These are phyloP conservation scores for Chlorella sp. DNA, from an alignment of 139 green algal species.

Conservation along the genomic window DNA sequence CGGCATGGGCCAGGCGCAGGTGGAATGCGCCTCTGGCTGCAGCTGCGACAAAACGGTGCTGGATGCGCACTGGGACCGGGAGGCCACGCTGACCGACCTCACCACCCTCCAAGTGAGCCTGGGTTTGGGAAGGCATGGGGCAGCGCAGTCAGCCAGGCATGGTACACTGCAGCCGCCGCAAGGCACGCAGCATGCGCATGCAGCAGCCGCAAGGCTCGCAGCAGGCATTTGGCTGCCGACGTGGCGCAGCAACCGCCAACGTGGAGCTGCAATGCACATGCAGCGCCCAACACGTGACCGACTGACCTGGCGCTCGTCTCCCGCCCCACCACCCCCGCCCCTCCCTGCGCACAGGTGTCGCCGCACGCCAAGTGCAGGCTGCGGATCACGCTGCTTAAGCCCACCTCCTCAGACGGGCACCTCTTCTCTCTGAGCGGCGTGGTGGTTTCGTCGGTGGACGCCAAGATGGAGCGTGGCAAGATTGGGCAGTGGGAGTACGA, in stretches of 20 bases:
- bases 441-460: slow-evolving; percentile 25
- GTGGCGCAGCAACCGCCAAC: too few relatives aligned
- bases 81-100: slow-evolving; percentile 26
- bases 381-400: not conserved
- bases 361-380: slow-evolving; percentile 17
- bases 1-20: slow-evolving; percentile 14
- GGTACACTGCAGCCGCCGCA: too few relatives aligned
- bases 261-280: too few relatives aligned
- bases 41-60: slow-evolving; percentile 4
- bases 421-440: slow-evolving; percentile 23
- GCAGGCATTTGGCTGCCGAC: too few relatives aligned
- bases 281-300: too few relatives aligned
- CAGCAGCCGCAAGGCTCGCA: too few relatives aligned
- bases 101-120: not conserved
- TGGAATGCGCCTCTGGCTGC: slow-evolving; percentile 9
- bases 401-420: not conserved
- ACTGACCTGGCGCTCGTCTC: not conserved
- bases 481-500: slow-evolving; percentile 31
- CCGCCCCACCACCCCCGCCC: not conserved
- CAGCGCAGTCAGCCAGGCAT: too few relatives aligned
- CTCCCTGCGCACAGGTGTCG: not conserved
- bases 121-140: too few relatives aligned
- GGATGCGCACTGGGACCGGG: slow-evolving; percentile 23
- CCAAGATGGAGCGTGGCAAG: slow-evolving; percentile 21
- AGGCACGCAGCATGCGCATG: too few relatives aligned